Base-by-base conservation (phyloP, 106 monocot genomes). In the Acorus gramineus region DNA sequence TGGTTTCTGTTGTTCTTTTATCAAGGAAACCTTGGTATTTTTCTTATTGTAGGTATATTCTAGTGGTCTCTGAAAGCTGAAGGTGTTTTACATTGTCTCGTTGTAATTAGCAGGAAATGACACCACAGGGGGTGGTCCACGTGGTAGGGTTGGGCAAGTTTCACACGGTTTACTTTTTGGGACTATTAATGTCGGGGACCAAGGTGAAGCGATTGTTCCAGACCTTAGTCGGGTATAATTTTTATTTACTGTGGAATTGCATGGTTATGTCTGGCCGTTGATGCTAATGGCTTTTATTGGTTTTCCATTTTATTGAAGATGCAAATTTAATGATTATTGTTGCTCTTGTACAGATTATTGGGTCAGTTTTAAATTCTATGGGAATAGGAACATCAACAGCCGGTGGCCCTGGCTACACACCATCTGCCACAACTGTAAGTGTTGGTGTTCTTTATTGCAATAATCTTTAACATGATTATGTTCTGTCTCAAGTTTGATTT, bases 131-230 rank as follows among this genome's bases (percentile, higher is more conserved):
- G 66, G 74, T 72, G 61, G 47, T 14, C 74, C 72, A 63, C 82
- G 62, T 12, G 65, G 44, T 56, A 85, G 85, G 72, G 14, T 76
- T 51, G 86, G 74, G 11, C 82, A 82, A 62, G 62, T 78, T 55
- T 62, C 81, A 14, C 92, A 87, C 42, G 71, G 80, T 78, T 69
- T 92, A 44, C 70, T 85, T 55, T 61, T 85, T 71, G 85, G 90
- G 52, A 79, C 73, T 57, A 58, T 90, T 53, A 85, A 80, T 71
- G 55, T 85, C 60, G 55, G 73, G 47, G 83, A 85, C 44, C 74
- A 74, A 44, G 74, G 64, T 12, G 89, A 80, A 65, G 69, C 53
- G 48, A 52, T 68, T 52, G 49, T 56, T 10, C 50, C 78, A 66
- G 90, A 90, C 52, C 53, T 90, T 60, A 57, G 77, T 58, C 79